Percentiles rank a stretch among this genome's conserved stretches.
Evolutionary conservation across 106 monocot species (phyloP).

Genomic region (Cymbidium sinense): DNA sequence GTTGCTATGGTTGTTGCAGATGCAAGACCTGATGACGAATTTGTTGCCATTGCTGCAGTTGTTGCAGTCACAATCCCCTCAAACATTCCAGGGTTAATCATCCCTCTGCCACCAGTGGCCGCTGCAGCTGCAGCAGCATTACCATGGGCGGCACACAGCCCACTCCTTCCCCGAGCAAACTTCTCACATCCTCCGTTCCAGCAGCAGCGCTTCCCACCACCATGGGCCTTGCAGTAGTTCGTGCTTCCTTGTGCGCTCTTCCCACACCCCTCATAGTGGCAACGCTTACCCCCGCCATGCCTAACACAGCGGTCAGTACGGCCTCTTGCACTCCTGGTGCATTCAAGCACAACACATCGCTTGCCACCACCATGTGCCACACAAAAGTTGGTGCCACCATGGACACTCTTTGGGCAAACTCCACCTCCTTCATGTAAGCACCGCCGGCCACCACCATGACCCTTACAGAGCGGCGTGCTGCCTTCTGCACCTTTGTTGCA

Average conservation of each 20-base stretch:
- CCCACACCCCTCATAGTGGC: slow-evolving; percentile 52
- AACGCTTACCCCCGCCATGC: slow-evolving; percentile 94
- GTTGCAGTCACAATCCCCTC: slow-evolving; percentile 49
- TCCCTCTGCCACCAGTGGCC: neutral
- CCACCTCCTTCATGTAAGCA: slow-evolving; percentile 75
- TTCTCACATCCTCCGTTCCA: slow-evolving; percentile 71
- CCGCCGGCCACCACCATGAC: slow-evolving; percentile 87
- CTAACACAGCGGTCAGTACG: slow-evolving; percentile 85
- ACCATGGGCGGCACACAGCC: slow-evolving; percentile 75
- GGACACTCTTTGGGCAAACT: slow-evolving; percentile 89
- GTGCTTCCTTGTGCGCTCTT: slow-evolving; percentile 99
- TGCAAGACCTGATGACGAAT: neutral
- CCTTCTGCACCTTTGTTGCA: slow-evolving; percentile 94
- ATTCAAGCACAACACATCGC: slow-evolving; percentile 50
- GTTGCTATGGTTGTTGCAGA: neutral
- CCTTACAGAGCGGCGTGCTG: slow-evolving; percentile 79
- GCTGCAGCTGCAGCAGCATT: slow-evolving; percentile 27
- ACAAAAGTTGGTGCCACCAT: slow-evolving; percentile 88
- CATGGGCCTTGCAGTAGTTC: slow-evolving; percentile 96
- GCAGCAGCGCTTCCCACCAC: slow-evolving; percentile 78
- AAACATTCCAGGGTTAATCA: slow-evolving; percentile 20
- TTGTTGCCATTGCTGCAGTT: slow-evolving; percentile 6
- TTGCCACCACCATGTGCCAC: slow-evolving; percentile 98
- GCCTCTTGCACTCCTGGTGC: slow-evolving; percentile 87
- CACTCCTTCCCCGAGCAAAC: slow-evolving; percentile 90